Conservation (phyloP, 202 grass and related monocot species). For the Thinopyrum obtusiflorum region DNA sequence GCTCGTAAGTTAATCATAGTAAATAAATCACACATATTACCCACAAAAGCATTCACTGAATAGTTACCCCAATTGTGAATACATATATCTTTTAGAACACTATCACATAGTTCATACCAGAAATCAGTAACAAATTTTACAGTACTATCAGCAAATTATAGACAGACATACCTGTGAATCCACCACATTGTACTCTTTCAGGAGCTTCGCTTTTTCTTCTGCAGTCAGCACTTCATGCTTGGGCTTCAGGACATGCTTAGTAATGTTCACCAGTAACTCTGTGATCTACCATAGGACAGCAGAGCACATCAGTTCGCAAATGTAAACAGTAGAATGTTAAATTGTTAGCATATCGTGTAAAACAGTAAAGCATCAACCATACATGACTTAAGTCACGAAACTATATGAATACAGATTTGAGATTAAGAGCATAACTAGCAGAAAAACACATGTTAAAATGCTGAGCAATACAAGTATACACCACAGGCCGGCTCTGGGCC, state of each 20-base stretch:
- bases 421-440: not conserved
- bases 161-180: slow-evolving; percentile 68
- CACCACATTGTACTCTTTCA: slow-evolving; percentile 67
- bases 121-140: slow-evolving; percentile 23
- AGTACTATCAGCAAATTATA: slow-evolving; percentile 6
- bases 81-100: not conserved
- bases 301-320: not conserved
- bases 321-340: slow-evolving; percentile 2
- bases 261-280: slow-evolving; percentile 85
- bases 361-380: not conserved
- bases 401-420: not conserved
- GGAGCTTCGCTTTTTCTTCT: slow-evolving; percentile 67
- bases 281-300: slow-evolving; percentile 58
- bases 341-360: not conserved
- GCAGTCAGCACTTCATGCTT: slow-evolving; percentile 65
- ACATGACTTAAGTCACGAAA: not conserved
- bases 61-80: not conserved
- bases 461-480: not conserved
- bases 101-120: not conserved
- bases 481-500: too few species aligned
- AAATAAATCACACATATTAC: not conserved
- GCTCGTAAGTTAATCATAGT: not conserved
- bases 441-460: not conserved
- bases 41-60: not conserved
- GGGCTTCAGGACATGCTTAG: slow-evolving; percentile 84